phyloP scores from a whole-genome alignment of 2,329 filamentous ascomycete species.

The Pseudocercospora macadamiae region DNA sequence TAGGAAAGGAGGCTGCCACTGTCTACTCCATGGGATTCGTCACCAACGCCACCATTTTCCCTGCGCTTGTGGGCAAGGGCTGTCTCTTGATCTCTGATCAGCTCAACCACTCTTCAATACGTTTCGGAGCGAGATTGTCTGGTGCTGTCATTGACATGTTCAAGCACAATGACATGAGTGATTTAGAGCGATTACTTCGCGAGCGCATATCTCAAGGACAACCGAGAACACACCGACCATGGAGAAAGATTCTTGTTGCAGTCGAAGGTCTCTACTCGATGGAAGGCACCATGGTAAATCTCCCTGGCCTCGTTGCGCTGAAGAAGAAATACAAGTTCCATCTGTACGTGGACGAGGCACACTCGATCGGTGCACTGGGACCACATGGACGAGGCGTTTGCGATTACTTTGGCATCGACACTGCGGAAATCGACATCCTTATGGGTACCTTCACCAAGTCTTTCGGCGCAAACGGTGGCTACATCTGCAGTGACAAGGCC shows the following conservation, averaged over 20 bases:
- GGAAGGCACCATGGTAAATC: conserved; percentile 98
- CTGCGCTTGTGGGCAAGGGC: conserved; percentile 87
- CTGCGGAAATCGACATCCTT: conserved; percentile 85
- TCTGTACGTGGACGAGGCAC: conserved; percentile 93
- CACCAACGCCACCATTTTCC: conserved; percentile 91
- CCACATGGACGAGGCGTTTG: conserved; percentile 89
- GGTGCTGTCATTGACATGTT: conserved; percentile 95
- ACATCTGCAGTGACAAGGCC: conserved; percentile 83
- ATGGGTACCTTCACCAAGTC: conserved; percentile 99
- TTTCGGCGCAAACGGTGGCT: conserved; percentile 96
- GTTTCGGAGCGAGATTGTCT: conserved; percentile 89
- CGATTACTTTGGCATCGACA: conserved; percentile 93
- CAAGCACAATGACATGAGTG: conserved; percentile 94
- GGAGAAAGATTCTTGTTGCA: conserved; percentile 98
- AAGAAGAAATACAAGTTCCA: conserved; percentile 98
- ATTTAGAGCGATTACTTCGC: conserved; percentile 82
- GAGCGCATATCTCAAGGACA: conserved; percentile 96
- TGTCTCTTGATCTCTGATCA: conserved; percentile 96
- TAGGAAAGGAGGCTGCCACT: conserved; percentile 92
- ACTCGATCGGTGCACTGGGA: conserved; percentile 91
- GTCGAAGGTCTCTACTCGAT: conserved; percentile 98
- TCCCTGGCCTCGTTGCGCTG: conserved; percentile 83
- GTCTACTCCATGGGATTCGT: conserved; percentile 99
- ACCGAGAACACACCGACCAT: conserved; percentile 95
- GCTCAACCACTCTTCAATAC: conserved; percentile 96